Percentiles rank a stretch among this genome's conserved stretches.
These are phyloP conservation scores for Vicia villosa DNA, from an alignment of 306 rosid species.

Conservation along the genomic window DNA sequence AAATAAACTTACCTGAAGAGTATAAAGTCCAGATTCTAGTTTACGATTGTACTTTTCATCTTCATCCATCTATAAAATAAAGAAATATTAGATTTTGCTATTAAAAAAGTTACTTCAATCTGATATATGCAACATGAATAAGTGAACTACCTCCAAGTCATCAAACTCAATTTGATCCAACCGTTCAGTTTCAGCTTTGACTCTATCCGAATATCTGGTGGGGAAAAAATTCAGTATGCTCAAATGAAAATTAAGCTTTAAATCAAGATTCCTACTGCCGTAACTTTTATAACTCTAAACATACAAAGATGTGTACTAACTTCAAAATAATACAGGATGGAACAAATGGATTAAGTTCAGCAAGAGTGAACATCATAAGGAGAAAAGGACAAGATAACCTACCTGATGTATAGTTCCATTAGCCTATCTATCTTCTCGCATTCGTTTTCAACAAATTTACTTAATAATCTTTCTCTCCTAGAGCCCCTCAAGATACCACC, in stretches of 20 bases:
- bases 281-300: neutral
- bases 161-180: conserved; percentile 67
- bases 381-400: conserved; percentile 30
- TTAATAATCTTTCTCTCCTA: conserved; percentile 86
- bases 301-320: conserved; percentile 11
- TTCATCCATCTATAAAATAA: conserved; percentile 74
- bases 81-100: conserved; percentile 17
- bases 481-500: conserved; percentile 97
- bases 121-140: conserved; percentile 14
- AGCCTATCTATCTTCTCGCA: conserved; percentile 95
- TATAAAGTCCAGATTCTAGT: conserved; percentile 94
- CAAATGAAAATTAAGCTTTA: conserved; percentile 27
- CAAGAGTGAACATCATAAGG: conserved; percentile 14
- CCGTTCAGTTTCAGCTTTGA: conserved; percentile 78
- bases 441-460: conserved; percentile 90
- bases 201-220: conserved; percentile 83
- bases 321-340: conserved; percentile 12
- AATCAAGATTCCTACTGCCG: conserved; percentile 1
- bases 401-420: conserved; percentile 95
- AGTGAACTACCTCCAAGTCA: conserved; percentile 75
- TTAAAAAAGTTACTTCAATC: neutral
- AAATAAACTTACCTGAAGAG: conserved; percentile 69
- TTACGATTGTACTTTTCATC: conserved; percentile 91
- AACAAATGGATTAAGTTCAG: conserved; percentile 19
- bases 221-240: conserved; percentile 20